A percentile compares a stretch with the other conserved stretches of the same genome.
Conservation (phyloP, 2,329 filamentous ascomycete species). For the Alternaria sp. region DNA sequence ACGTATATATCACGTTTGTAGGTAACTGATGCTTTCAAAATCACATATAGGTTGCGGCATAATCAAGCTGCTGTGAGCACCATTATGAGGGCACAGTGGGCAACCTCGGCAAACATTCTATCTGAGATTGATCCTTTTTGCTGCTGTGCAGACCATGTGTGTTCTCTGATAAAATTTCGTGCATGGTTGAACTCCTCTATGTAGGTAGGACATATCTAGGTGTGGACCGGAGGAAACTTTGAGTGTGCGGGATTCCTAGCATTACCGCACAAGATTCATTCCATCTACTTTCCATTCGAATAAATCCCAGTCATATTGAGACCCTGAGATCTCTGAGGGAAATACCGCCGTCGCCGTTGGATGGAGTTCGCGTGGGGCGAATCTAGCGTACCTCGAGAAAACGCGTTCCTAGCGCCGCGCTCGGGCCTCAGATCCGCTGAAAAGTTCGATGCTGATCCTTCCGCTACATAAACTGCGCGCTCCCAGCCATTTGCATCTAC, state of each 20-base stretch:
- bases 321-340: background rate
- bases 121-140: background rate
- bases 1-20: background rate
- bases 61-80: background rate
- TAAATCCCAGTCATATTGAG: background rate
- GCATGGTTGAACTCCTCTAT: too few relatives aligned
- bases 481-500: slow-evolving; percentile 8
- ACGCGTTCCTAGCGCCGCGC: slow-evolving; percentile 5
- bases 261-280: background rate
- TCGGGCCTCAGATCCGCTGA: slow-evolving; percentile 12
- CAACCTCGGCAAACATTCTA: background rate
- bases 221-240: too few relatives aligned
- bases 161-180: background rate
- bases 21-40: background rate
- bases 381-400: slow-evolving; percentile 3
- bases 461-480: slow-evolving; percentile 20
- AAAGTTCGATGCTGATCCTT: slow-evolving; percentile 22
- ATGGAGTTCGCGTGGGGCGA: slow-evolving; percentile 8
- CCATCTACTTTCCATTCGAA: background rate
- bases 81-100: background rate
- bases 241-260: too few relatives aligned
- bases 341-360: slow-evolving; percentile 2
- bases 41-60: background rate
- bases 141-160: background rate
- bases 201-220: too few relatives aligned